Percentiles rank a stretch among this genome's conserved stretches.
Evolutionary conservation across 306 rosid species (phyloP).

Genomic region (Chamaecrista fasciculata): DNA sequence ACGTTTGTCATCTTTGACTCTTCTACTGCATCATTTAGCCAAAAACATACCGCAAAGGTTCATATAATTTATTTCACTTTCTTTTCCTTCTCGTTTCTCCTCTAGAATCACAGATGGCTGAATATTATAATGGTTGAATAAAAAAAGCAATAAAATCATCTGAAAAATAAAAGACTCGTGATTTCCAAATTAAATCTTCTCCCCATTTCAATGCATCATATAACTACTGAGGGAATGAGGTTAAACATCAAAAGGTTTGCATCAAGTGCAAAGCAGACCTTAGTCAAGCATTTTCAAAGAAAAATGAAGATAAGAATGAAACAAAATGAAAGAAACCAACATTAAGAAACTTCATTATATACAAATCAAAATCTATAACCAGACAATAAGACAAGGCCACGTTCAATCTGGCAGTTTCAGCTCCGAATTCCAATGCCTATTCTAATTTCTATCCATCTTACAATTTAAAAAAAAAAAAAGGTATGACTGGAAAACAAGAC

Average conservation of each 20-base stretch:
- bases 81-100: background rate
- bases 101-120: background rate
- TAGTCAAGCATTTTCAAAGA: background rate
- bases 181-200: background rate
- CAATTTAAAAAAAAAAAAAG: background rate
- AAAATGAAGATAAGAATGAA: background rate
- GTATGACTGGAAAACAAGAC: background rate
- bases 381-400: conserved; percentile 12
- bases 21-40: background rate
- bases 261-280: background rate
- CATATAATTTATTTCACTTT: background rate
- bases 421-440: conserved; percentile 8
- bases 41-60: background rate
- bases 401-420: background rate
- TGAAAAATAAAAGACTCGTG: background rate
- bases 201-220: background rate
- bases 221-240: background rate
- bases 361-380: conserved; percentile 5
- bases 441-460: conserved; percentile 19
- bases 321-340: background rate
- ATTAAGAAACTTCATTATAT: conserved; percentile 6
- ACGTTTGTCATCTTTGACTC: background rate
- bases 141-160: background rate
- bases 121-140: background rate
- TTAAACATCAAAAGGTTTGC: background rate